Evolutionary conservation across 106 monocot species (phyloP).

Genomic region (Allium fistulosum): DNA sequence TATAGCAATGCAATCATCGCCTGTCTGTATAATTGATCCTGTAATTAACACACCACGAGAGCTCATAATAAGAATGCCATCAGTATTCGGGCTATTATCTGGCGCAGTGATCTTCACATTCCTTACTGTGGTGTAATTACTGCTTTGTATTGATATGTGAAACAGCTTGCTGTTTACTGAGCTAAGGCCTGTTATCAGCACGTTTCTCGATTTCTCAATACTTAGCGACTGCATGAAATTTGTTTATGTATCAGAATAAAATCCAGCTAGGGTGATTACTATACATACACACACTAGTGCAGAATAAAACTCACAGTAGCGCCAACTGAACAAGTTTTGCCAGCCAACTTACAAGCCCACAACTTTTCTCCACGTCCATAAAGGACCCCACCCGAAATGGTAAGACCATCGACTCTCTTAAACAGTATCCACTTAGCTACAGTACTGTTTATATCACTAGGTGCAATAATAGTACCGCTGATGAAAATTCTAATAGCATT

Average conservation of each 20-base stretch:
- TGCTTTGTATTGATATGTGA: slow-evolving; percentile 23
- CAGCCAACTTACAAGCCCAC: slow-evolving; percentile 24
- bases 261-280: too few species aligned
- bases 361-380: slow-evolving; percentile 14
- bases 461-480: slow-evolving; percentile 32
- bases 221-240: slow-evolving; percentile 19
- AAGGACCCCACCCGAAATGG: slow-evolving; percentile 13
- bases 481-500: slow-evolving; percentile 6
- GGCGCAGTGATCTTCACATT: slow-evolving; percentile 21
- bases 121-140: slow-evolving; percentile 8
- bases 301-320: background rate
- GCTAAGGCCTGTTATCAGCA: slow-evolving; percentile 17
- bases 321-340: slow-evolving; percentile 16
- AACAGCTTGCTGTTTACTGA: slow-evolving; percentile 23
- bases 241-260: too few species aligned
- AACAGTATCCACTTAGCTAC: slow-evolving; percentile 17
- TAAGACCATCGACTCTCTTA: slow-evolving; percentile 12
- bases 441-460: background rate
- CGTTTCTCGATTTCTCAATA: slow-evolving; percentile 14
- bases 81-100: slow-evolving; percentile 40
- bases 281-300: background rate
- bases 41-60: slow-evolving; percentile 19
- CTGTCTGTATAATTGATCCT: slow-evolving; percentile 20
- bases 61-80: slow-evolving; percentile 36
- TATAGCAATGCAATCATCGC: slow-evolving; percentile 54